Base-by-base conservation (phyloP, 2,329 filamentous ascomycete species). In the Epichloe elymi region DNA sequence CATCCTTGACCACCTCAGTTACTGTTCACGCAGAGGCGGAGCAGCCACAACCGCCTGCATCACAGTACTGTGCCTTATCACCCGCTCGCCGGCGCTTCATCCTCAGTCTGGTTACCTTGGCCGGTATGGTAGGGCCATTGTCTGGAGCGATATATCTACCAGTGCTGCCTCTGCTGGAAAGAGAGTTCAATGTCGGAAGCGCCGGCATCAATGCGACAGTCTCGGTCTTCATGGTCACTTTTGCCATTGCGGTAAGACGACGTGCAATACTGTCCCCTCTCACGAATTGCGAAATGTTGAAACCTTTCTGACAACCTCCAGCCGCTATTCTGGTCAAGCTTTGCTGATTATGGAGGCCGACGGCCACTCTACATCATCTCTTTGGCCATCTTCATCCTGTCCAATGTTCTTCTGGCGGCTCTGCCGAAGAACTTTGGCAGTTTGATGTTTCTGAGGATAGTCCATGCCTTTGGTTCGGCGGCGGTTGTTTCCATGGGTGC, bases 141-240 rank as follows among this genome's bases (percentile, higher is more conserved):
- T 65, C 66, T n/a, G 70, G 69, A 33, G 65, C 64, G n/a, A 66
- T 73, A 35, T 73, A 73, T 56, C 57, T 73, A 2, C 70, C 70
- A 1, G 63, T 65, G 19, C 60, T 73, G 26, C 65, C 62, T 2
- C 54, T 65, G 17, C 58, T 72, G 15, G 63, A 67, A 48, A 46
- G 64, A 14, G 65, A 68, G 40, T 72, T 72, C 52, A 55, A 65
- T 7, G 61, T 61, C 5, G 63, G 61, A 7, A 57, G 58, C 26
- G 64, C 65, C 5, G 62, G 59, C 2, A 66, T 72, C 38, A 72
- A 72, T 55, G 68, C 63, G 3, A 70, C 70, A 0, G 68, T 73
- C n/a, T 65, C 67, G 0, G 64, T 72, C 4, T 73, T 71, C 55
- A 71, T 70, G 67, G 60, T 65, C 10, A 63, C 70, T 0, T 73